Evolutionary conservation across 805 yeast genomes (phyloP).

Genomic region (Ogataea paraovalis): DNA sequence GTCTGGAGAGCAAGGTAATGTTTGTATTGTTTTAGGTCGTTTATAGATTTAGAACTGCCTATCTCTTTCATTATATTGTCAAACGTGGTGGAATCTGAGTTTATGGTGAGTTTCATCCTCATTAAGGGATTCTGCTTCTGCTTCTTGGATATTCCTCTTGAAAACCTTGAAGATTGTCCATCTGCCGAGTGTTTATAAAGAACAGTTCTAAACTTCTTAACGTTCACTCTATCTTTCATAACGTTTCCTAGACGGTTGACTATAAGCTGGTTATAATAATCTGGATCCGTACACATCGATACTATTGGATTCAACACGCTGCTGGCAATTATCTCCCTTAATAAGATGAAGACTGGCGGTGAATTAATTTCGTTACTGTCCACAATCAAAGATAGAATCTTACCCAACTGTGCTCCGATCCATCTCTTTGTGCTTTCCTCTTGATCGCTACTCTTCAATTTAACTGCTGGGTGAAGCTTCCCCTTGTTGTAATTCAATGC

Average conservation of each 20-base stretch:
- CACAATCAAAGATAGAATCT: conserved; percentile 47
- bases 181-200: conserved; percentile 57
- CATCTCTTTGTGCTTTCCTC: conserved; percentile 46
- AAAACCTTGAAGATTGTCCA: background rate
- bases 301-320: conserved; percentile 51
- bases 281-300: conserved; percentile 61
- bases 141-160: conserved; percentile 1
- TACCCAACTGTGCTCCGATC: conserved; percentile 39
- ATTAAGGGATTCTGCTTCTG: conserved; percentile 22
- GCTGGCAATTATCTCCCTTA: conserved; percentile 61
- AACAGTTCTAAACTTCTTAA: conserved; percentile 64
- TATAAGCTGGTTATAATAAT: conserved; percentile 67
- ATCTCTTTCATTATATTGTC: conserved; percentile 35
- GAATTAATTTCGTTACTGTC: conserved; percentile 44
- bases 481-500: conserved; percentile 47
- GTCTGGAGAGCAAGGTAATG: conserved; percentile 46
- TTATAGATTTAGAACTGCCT: conserved; percentile 30
- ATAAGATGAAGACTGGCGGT: conserved; percentile 43
- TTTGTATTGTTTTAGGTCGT: conserved; percentile 46
- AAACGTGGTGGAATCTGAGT: conserved; percentile 28
- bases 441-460: conserved; percentile 32
- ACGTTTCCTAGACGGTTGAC: conserved; percentile 57
- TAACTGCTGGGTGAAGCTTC: conserved; percentile 55
- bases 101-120: conserved; percentile 34
- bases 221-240: conserved; percentile 70